phyloP scores from a whole-genome alignment of 2,329 filamentous ascomycete genomes.

The Penicillium olsonii region DNA sequence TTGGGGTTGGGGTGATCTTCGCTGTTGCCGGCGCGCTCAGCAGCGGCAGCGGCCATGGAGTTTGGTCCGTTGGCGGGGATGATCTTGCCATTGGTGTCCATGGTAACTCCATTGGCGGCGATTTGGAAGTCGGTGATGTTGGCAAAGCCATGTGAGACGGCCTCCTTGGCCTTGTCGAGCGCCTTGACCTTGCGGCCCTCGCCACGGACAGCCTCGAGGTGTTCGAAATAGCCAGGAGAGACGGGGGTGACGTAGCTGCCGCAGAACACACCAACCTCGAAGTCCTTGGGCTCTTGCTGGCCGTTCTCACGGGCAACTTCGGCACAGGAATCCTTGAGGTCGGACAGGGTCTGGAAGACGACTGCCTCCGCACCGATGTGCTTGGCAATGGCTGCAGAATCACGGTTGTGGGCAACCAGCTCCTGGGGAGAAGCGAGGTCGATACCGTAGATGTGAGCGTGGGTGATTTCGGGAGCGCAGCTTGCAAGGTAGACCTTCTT shows the following conservation, averaged over 20 bases:
- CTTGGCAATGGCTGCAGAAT: constrained; percentile 61
- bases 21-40: not conserved
- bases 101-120: constrained; percentile 61
- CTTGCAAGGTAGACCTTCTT: constrained; percentile 80
- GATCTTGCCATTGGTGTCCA: constrained; percentile 59
- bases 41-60: not conserved
- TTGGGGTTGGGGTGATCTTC: constrained; percentile 38
- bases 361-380: constrained; percentile 75
- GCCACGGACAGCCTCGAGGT: constrained; percentile 70
- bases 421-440: constrained; percentile 72
- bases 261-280: constrained; percentile 91
- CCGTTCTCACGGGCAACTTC: constrained; percentile 62
- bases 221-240: constrained; percentile 77
- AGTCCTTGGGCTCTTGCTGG: constrained; percentile 60
- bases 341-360: constrained; percentile 74
- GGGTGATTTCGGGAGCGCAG: constrained; percentile 78
- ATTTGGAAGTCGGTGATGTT: constrained; percentile 63
- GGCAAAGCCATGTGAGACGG: constrained; percentile 64
- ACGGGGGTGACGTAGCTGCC: constrained; percentile 84
- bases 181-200: constrained; percentile 69
- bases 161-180: constrained; percentile 64
- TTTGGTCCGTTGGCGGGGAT: constrained; percentile 48
- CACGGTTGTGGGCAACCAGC: constrained; percentile 69
- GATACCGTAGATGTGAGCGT: constrained; percentile 85
- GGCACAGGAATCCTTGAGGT: constrained; percentile 77